Conservation (phyloP, 2,329 filamentous ascomycete genomes). For the Torrubiella hemipterigena region DNA sequence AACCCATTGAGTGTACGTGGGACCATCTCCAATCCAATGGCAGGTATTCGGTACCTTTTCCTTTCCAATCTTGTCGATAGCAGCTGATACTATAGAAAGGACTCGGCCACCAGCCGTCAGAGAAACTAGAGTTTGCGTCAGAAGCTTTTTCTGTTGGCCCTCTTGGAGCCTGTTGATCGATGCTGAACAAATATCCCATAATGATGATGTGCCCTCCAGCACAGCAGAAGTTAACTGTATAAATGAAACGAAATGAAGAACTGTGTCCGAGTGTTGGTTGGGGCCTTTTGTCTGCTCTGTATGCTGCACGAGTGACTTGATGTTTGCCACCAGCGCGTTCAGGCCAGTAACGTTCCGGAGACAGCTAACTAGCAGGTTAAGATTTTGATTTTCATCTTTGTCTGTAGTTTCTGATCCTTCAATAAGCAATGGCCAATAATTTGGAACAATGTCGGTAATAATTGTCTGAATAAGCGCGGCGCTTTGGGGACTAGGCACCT, state of each 20-base stretch:
- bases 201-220: constrained; percentile 23
- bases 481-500: constrained; percentile 55
- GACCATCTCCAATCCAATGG: constrained; percentile 54
- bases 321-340: constrained; percentile 61
- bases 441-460: constrained; percentile 62
- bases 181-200: constrained; percentile 25
- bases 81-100: constrained; percentile 40
- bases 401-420: constrained; percentile 22
- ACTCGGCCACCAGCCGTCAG: constrained; percentile 37
- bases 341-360: constrained; percentile 65
- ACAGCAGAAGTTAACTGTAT: constrained; percentile 31
- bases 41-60: constrained; percentile 13
- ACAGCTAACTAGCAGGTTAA: constrained; percentile 45
- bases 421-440: constrained; percentile 63
- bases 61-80: constrained; percentile 33
- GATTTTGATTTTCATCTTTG: constrained; percentile 18
- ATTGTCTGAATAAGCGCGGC: constrained; percentile 67
- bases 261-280: constrained; percentile 26
- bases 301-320: constrained; percentile 49
- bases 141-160: constrained; percentile 15
- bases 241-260: constrained; percentile 29
- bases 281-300: constrained; percentile 25
- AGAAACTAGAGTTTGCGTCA: constrained; percentile 25
- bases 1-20: constrained; percentile 59
- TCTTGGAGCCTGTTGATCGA: constrained; percentile 14